Evolutionary conservation across 768 basidiomycete species (phyloP).

Genomic region (Rhodotorula babjevae): DNA sequence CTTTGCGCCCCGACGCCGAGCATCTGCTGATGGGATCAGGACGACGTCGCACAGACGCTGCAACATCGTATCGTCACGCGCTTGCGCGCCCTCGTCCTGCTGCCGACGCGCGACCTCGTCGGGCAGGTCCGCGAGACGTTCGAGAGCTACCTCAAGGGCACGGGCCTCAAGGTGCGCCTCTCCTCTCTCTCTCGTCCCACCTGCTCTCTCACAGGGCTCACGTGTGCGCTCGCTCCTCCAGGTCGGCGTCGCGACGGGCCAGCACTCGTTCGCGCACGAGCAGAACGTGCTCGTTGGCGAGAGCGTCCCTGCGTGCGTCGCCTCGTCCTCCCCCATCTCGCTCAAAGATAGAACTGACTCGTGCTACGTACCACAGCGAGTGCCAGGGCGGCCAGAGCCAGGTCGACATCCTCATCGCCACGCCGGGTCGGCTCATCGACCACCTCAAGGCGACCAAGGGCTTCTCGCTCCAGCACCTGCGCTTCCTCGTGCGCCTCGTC

Average conservation of each 20-base stretch:
- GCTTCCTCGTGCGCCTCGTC: slow-evolving; percentile 68
- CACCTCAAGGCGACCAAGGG: slow-evolving; percentile 82
- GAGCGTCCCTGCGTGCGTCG: slow-evolving; percentile 52
- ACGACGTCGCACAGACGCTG: slow-evolving; percentile 62
- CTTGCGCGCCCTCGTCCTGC: slow-evolving; percentile 76
- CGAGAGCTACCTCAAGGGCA: slow-evolving; percentile 75
- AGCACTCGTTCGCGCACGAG: slow-evolving; percentile 89
- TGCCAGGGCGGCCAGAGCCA: slow-evolving; percentile 80
- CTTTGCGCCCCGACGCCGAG: neutral
- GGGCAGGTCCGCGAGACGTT: slow-evolving; percentile 87
- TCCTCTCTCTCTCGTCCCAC: too few relatives aligned
- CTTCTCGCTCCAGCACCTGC: slow-evolving; percentile 86
- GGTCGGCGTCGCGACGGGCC: slow-evolving; percentile 81
- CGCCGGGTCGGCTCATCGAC: slow-evolving; percentile 90
- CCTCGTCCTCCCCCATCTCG: neutral
- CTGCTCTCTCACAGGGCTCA: neutral
- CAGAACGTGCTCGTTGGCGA: slow-evolving; percentile 73
- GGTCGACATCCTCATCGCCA: slow-evolving; percentile 89
- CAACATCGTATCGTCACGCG: slow-evolving; percentile 70
- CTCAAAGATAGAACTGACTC: neutral
- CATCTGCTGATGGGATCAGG: neutral
- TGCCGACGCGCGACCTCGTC: slow-evolving; percentile 92
- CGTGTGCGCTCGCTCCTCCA: slow-evolving; percentile 32
- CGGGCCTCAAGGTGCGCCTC: slow-evolving; percentile 66
- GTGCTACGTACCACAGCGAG: slow-evolving; percentile 47